Base-by-base conservation (phyloP, 139 green algal genomes). In the Chara braunii region DNA sequence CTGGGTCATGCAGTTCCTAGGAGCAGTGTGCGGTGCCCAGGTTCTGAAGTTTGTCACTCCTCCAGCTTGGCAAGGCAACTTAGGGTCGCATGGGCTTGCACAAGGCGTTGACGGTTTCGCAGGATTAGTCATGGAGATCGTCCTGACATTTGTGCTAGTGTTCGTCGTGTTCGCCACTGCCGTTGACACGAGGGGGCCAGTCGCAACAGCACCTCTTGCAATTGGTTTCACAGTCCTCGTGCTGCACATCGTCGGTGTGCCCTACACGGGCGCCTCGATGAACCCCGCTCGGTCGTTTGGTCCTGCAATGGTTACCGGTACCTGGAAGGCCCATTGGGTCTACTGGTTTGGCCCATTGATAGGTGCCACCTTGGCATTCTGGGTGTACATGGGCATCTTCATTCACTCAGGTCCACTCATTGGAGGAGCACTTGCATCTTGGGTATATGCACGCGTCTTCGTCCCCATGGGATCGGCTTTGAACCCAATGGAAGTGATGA, bases 211-310 rank as follows among this genome's bases (percentile, higher is more conserved):
- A 18, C 66, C 66, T 0, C 29, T 75, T 9, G 43, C 66, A 5
- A 75, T 75, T 28, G 66, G 66, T 1, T 67, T 75, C 48, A 60
- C 64, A n/a, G 66, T 75, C 3, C 23, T 72, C 8, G 66, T 73
- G 2, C 58, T 51, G 37, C 59, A 73, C 58, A n/a, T 75, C 14
- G 66, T 75, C 1, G 66, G 58, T 31, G 40, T 72, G 0, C 66
- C 66, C 35, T 75, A 55, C 36, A 72, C 66, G 32, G 64, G 64
- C 37, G 64, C 54, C 22, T 73, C 64, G 37, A 73, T 73, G 64
- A 73, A 73, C 29, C 64, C 64, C 18, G 64, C 64, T 0, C 37
- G 64, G 12, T 69, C 54, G 44, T 73, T 73, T 30, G 56, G 64
- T 5, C 64, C 64, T 12, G 64, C 64, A 28, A 12, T 73, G n/a